Evolutionary conservation across 2,329 filamentous ascomycete genomes (phyloP).

Genomic region (Tolypocladium pustulatum): DNA sequence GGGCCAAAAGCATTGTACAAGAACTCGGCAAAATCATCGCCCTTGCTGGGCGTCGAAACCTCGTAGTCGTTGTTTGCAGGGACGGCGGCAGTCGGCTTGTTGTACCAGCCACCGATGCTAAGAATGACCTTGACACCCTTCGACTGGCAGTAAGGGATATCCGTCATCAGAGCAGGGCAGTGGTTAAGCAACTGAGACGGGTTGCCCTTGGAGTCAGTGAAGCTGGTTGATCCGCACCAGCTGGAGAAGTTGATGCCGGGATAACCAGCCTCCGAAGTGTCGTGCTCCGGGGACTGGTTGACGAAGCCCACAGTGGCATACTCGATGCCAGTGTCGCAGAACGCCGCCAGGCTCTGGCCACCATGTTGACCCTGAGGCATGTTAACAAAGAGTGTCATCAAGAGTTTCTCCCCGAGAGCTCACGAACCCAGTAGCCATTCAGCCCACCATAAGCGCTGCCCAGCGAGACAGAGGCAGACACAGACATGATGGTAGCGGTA

Average conservation of each 20-base stretch:
- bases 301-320: conserved; percentile 28
- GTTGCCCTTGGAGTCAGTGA: conserved; percentile 10
- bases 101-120: conserved; percentile 26
- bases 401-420: neutral
- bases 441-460: conserved; percentile 17
- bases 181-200: conserved; percentile 21
- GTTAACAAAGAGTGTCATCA: neutral
- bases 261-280: conserved; percentile 14
- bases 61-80: conserved; percentile 23
- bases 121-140: conserved; percentile 32
- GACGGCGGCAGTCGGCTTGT: no score
- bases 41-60: conserved; percentile 18
- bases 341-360: conserved; percentile 17
- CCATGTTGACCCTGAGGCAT: conserved; percentile 22
- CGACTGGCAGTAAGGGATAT: conserved; percentile 29
- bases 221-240: conserved; percentile 22
- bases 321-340: conserved; percentile 26
- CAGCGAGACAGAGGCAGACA: no score
- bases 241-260: conserved; percentile 29
- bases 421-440: conserved; percentile 30
- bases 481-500: conserved; percentile 9
- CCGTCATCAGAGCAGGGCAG: conserved; percentile 24
- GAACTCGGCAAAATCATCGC: conserved; percentile 25
- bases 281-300: conserved; percentile 25
- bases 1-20: conserved; percentile 28